Evolutionary conservation across 768 basidiomycete genomes (phyloP).

Genomic region (Lentinus brumalis): DNA sequence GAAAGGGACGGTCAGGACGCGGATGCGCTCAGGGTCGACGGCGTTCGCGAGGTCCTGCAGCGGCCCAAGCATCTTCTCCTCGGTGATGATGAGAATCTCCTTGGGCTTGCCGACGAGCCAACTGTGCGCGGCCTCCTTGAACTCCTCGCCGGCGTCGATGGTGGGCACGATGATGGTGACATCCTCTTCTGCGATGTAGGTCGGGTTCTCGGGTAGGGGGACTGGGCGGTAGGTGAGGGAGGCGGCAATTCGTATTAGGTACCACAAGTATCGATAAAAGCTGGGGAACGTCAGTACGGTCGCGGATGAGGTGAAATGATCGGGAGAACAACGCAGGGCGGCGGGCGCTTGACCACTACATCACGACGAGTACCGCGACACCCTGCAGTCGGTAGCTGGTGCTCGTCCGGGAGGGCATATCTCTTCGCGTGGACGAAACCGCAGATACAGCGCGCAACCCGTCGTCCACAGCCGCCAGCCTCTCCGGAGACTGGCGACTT

Average conservation of each 20-base stretch:
- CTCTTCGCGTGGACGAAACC: too few species aligned
- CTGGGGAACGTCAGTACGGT: conserved; percentile 38
- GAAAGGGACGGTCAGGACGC: conserved; percentile 87
- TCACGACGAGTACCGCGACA: too few species aligned
- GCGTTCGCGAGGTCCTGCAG: conserved; percentile 87
- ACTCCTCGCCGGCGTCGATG: conserved; percentile 94
- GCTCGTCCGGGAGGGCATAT: too few species aligned
- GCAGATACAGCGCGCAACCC: too few species aligned
- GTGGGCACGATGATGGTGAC: conserved; percentile 97
- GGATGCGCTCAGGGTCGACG: conserved; percentile 82
- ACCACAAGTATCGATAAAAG: conserved; percentile 95
- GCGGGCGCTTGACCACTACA: too few species aligned
- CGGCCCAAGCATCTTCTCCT: conserved; percentile 89
- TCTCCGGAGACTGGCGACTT: too few species aligned
- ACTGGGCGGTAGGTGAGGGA: conserved; percentile 82
- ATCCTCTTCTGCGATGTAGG: conserved; percentile 87
- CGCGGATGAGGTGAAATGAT: not conserved
- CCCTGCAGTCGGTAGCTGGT: too few species aligned
- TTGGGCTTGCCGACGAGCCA: conserved; percentile 94
- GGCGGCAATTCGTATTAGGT: conserved; percentile 81
- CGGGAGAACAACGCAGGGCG: too few species aligned
- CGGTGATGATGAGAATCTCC: conserved; percentile 75
- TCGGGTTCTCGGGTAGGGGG: conserved; percentile 89
- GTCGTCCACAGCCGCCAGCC: too few species aligned
- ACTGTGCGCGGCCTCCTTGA: conserved; percentile 88